These are phyloP conservation scores for Cryomyces minteri DNA, from an alignment of 495 filamentous ascomycete genomes.

Conservation along the genomic window DNA sequence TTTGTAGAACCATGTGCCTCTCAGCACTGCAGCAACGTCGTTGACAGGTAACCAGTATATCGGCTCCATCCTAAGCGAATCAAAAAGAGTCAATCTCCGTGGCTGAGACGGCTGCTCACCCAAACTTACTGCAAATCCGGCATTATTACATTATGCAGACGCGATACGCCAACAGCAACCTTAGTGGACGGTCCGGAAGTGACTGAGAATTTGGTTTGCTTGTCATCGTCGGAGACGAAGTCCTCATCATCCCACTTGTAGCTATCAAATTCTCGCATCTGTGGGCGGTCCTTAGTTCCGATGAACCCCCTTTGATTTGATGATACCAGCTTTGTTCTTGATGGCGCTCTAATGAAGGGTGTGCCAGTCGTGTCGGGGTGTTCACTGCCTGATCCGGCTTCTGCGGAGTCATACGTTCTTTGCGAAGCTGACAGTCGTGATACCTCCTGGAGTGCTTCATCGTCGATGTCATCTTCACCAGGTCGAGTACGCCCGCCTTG, in stretches of 20 bases:
- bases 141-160: slow-evolving; percentile 24
- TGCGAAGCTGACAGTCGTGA: background rate
- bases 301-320: background rate
- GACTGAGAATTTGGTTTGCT: slow-evolving; percentile 1
- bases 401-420: background rate
- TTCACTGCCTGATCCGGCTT: background rate
- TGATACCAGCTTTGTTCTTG: slow-evolving; percentile 9
- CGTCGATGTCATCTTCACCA: no score
- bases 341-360: slow-evolving; percentile 24
- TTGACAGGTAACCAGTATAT: slow-evolving; percentile 98
- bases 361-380: slow-evolving; percentile 18
- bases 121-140: slow-evolving; percentile 9
- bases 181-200: slow-evolving; percentile 10
- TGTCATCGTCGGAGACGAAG: background rate
- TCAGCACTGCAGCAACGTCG: slow-evolving; percentile 63
- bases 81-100: background rate
- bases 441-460: no score
- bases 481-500: no score
- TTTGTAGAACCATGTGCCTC: slow-evolving; percentile 94
- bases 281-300: background rate
- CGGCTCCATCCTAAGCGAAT: slow-evolving; percentile 52
- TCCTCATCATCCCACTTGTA: slow-evolving; percentile 20
- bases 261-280: slow-evolving; percentile 13
- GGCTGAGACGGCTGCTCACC: background rate
- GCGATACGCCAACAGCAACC: slow-evolving; percentile 22